Base-by-base conservation (phyloP, 371 early-diverging fungal genomes). In the Apophysomyces trapeziformis region DNA sequence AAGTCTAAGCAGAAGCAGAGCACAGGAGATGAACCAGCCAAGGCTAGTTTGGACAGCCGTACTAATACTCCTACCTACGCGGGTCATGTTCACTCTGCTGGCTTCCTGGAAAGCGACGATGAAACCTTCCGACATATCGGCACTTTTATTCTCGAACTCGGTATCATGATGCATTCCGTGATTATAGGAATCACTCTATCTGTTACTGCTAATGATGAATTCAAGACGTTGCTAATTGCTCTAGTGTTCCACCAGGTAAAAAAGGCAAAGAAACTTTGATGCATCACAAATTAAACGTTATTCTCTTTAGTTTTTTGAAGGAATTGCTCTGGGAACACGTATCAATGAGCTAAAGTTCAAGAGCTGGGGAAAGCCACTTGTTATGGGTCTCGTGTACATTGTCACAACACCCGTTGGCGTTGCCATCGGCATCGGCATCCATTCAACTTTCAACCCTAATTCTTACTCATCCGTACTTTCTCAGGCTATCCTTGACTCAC, bases 131-230 rank as follows among this genome's bases (percentile, higher is more conserved):
- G 69, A n/a, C 69, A 75, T 50, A 73, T 82, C 65, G 80, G 80
- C 37, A 84, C 84, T 0, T 76, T 83, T 67, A 82, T 95, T 38
- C 81, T 97, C 18, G 96, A 97, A 67, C 67, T 89, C 14, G 94
- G 95, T 68, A 92, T 97, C 66, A 79, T 90, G 7, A 77, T 92
- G 63, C 97, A 96, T 72, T 95, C 95, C 1, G 77, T 97, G 50
- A 84, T 96, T 57, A 93, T 97, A 64, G 97, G 96, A 7, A 67
- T 95, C 35, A 82, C 93, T 1, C 75, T 97, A 16, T 91, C 93
- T 1, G 85, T 87, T 12, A 75, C 91, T 5, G 74, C 75, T 1
- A 89, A 87, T n/a, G 69, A 79, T 1, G 86, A 84, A 16, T 93
- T 93, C 74, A 75, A 70, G 7, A 82, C 91, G 8, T 86, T 96